Percentiles rank a stretch among this genome's conserved stretches.
phyloP scores from a whole-genome alignment of 148 eudicot genomes.

The Arbutus unedo region DNA sequence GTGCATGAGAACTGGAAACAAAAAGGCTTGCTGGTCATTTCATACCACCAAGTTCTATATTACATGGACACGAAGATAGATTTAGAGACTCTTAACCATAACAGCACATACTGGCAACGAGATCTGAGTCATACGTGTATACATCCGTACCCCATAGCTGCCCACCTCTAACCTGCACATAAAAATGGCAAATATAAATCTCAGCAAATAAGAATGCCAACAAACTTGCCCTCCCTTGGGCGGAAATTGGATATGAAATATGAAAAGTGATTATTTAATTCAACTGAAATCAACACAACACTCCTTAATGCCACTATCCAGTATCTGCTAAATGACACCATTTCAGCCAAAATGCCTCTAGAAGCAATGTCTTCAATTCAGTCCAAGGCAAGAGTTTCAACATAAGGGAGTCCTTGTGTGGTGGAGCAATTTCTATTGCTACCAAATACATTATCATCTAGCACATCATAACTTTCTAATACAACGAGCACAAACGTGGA shows the following conservation, averaged over 20 bases:
- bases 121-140: conserved; percentile 96
- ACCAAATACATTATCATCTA: too few relatives aligned
- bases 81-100: background rate
- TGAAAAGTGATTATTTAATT: background rate
- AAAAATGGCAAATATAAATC: background rate
- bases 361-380: background rate
- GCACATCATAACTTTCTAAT: too few relatives aligned
- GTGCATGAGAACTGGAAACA: conserved; percentile 86
- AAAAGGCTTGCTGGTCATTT: conserved; percentile 14
- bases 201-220: background rate
- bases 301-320: background rate
- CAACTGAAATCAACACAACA: background rate
- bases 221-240: too few relatives aligned
- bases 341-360: background rate
- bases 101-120: conserved; percentile 83
- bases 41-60: conserved; percentile 1
- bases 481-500: background rate
- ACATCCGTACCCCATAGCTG: conserved; percentile 99
- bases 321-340: background rate
- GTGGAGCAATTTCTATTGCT: background rate
- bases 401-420: background rate
- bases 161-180: conserved; percentile 88
- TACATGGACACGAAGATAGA: background rate
- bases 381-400: background rate
- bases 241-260: too few relatives aligned